Conservation (phyloP, 83 land plant genomes). For the Picea mariana region DNA sequence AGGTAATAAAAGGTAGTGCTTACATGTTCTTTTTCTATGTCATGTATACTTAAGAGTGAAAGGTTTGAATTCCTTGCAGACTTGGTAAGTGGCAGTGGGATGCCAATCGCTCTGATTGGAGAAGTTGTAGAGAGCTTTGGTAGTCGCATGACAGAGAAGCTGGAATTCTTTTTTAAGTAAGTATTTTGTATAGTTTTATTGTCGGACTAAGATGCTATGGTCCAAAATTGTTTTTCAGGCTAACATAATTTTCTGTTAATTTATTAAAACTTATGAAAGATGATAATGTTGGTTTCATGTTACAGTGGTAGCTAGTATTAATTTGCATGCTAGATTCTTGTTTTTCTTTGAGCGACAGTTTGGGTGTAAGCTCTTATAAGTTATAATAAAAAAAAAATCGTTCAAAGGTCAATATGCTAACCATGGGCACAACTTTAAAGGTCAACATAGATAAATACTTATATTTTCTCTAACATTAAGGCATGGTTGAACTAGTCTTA, state of each 20-base stretch:
- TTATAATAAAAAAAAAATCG: too few species aligned
- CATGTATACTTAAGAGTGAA: not conserved
- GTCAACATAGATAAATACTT: too few species aligned
- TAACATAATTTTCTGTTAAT: not conserved
- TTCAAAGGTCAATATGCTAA: too few species aligned
- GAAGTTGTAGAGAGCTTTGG: conserved; percentile 84
- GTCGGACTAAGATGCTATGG: not conserved
- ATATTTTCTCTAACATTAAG: too few species aligned
- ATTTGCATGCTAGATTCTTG: too few species aligned
- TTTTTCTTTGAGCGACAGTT: too few species aligned
- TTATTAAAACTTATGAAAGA: not conserved
- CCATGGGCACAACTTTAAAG: too few species aligned
- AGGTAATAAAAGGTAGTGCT: not conserved
- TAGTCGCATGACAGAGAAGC: conserved; percentile 68
- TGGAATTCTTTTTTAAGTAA: conserved; percentile 72
- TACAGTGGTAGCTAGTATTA: too few species aligned
- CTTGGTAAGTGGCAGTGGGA: not conserved
- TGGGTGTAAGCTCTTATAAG: too few species aligned
- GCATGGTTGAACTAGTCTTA: too few species aligned
- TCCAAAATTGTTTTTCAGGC: too few species aligned
- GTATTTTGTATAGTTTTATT: conserved; percentile 20
- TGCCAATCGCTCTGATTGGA: conserved; percentile 25
- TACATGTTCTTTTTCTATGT: not conserved
- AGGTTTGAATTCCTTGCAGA: not conserved
- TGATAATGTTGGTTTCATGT: not conserved